Conservation (phyloP, 192 early-diverging fungal species). For the Coemansia sp. region DNA sequence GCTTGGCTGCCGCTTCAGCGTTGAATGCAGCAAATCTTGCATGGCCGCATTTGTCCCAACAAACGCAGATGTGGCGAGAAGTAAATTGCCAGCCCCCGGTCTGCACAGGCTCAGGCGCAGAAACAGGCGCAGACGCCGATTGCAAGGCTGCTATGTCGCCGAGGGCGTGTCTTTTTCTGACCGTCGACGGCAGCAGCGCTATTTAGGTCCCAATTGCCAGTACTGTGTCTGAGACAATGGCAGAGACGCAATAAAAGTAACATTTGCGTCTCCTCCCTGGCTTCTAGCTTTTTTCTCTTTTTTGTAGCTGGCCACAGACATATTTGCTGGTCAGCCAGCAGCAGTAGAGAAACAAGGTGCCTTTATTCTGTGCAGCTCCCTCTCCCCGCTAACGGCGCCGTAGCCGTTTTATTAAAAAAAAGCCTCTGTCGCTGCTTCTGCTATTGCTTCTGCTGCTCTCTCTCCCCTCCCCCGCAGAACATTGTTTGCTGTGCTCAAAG, state of each 20-base stretch:
- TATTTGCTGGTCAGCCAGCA: not conserved
- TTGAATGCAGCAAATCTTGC: not conserved
- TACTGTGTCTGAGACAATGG: constrained; percentile 27
- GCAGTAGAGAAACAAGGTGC: constrained; percentile 1
- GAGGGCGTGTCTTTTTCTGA: not conserved
- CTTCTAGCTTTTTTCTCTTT: constrained; percentile 2
- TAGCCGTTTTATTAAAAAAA: not conserved
- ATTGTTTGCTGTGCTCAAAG: no score
- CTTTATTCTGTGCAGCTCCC: not conserved
- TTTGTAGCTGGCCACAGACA: not conserved
- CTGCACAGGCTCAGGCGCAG: not conserved
- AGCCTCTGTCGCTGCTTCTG: not conserved
- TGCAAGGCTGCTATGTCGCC: not conserved
- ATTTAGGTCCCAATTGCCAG: not conserved
- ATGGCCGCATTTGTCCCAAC: not conserved
- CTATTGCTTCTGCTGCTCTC: no score
- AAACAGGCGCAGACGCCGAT: not conserved
- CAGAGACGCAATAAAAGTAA: constrained; percentile 25
- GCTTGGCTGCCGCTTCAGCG: not conserved
- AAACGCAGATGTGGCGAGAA: not conserved
- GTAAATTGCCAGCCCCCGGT: not conserved
- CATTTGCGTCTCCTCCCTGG: not conserved
- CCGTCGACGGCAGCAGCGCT: not conserved
- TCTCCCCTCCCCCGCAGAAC: not conserved
- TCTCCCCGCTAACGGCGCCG: not conserved